Conservation (phyloP, 1,139 yeast species). For the Candida tropicalis region DNA sequence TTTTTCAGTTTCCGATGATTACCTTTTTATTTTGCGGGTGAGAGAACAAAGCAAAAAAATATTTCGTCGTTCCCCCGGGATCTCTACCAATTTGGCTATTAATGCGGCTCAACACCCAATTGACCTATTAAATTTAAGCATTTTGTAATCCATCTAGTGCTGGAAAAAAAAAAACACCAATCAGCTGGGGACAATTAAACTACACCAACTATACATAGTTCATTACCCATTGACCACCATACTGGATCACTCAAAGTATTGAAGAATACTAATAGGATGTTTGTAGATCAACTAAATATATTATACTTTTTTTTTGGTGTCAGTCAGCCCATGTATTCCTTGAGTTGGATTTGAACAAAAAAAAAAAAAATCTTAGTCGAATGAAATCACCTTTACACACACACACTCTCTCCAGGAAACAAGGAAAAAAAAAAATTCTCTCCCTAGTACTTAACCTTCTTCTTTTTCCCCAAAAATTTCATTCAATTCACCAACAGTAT, state of each 20-base stretch:
- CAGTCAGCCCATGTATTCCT: constrained; percentile 2
- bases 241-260: too few relatives aligned
- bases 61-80: constrained; percentile 5
- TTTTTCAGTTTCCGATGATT: too few relatives aligned
- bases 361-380: background rate
- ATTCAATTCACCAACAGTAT: constrained; percentile 5
- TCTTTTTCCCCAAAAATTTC: background rate
- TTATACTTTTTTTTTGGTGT: background rate
- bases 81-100: background rate
- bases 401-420: constrained; percentile 5
- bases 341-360: background rate
- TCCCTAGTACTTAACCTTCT: background rate
- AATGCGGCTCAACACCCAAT: constrained; percentile 4
- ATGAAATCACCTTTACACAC: constrained; percentile 1
- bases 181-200: background rate
- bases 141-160: constrained; percentile 8
- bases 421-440: constrained; percentile 7
- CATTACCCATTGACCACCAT: too few relatives aligned
- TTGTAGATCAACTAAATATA: too few relatives aligned
- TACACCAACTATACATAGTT: too few relatives aligned
- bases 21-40: constrained; percentile 2
- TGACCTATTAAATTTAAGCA: constrained; percentile 12
- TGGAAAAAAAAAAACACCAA: constrained; percentile 3
- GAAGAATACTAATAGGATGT: too few relatives aligned
- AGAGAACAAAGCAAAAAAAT: background rate